Percentiles rank a stretch among this genome's conserved stretches.
phyloP scores from a whole-genome alignment of 2,329 filamentous ascomycete species.

The Apiospora kogelbergensis region DNA sequence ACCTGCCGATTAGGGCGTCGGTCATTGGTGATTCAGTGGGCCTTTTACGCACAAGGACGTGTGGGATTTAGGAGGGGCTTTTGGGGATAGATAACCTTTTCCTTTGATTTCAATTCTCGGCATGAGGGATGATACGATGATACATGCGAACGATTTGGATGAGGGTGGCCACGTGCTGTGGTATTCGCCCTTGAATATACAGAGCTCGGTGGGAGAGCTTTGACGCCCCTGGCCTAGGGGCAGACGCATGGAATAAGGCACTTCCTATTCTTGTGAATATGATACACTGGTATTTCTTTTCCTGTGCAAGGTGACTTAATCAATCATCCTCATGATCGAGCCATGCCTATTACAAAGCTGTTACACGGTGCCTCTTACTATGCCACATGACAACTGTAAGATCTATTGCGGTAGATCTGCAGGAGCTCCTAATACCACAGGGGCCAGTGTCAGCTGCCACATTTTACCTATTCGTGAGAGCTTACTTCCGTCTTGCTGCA shows the following conservation, averaged over 20 bases:
- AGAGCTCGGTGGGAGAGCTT: not conserved
- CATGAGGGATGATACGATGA: not conserved
- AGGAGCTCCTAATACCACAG: too few species aligned
- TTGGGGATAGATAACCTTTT: not conserved
- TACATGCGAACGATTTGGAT: slow-evolving; percentile 3
- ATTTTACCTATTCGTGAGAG: too few species aligned
- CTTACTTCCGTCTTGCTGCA: too few species aligned
- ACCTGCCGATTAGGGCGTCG: slow-evolving; percentile 21
- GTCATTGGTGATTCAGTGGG: slow-evolving; percentile 16
- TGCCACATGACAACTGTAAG: not conserved
- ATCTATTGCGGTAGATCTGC: too few species aligned
- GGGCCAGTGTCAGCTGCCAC: too few species aligned
- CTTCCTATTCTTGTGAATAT: slow-evolving; percentile 7
- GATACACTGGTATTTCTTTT: not conserved
- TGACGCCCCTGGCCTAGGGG: not conserved
- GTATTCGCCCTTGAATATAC: not conserved
- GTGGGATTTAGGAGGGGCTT: not conserved
- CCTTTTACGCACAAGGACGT: not conserved
- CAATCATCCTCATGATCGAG: not conserved
- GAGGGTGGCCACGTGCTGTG: not conserved
- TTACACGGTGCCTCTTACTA: not conserved
- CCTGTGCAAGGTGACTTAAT: not conserved
- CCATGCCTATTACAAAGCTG: not conserved
- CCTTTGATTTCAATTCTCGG: not conserved
- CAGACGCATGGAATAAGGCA: not conserved